Conservation (phyloP, 2,329 filamentous ascomycete species). For the Sarocladium kiliense region DNA sequence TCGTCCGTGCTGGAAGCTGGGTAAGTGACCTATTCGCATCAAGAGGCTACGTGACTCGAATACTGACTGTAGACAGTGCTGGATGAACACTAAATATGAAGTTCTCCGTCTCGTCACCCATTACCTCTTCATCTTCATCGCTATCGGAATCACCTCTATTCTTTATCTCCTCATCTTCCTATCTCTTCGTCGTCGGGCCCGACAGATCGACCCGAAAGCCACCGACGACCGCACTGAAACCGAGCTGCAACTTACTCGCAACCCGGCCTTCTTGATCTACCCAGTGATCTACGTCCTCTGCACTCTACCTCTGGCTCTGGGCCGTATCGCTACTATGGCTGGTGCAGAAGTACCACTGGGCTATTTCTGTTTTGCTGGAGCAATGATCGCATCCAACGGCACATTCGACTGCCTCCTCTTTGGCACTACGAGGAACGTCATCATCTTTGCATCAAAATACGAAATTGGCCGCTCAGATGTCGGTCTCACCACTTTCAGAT, state of each 20-base stretch:
- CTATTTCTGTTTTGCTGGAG: slow-evolving; percentile 55
- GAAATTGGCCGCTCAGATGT: slow-evolving; percentile 36
- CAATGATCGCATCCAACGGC: slow-evolving; percentile 52
- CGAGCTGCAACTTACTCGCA: slow-evolving; percentile 23
- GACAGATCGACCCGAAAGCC: background rate
- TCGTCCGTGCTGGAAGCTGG: slow-evolving; percentile 62
- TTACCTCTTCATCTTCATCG: slow-evolving; percentile 58
- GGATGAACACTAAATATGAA: slow-evolving; percentile 53
- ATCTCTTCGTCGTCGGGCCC: slow-evolving; percentile 26
- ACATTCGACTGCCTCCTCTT: slow-evolving; percentile 51
- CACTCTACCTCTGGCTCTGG: slow-evolving; percentile 60
- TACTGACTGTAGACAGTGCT: slow-evolving; percentile 41
- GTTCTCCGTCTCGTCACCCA: slow-evolving; percentile 54
- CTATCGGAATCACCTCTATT: slow-evolving; percentile 29
- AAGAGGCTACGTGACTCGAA: too few species aligned
- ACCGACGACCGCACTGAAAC: slow-evolving; percentile 12
- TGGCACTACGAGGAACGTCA: slow-evolving; percentile 45
- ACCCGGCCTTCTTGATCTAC: slow-evolving; percentile 59
- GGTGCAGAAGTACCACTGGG: slow-evolving; percentile 42
- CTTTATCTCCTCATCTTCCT: slow-evolving; percentile 37
- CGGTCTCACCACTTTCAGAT: slow-evolving; percentile 47
- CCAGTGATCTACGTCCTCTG: slow-evolving; percentile 66
- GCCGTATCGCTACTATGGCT: slow-evolving; percentile 59
- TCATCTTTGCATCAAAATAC: slow-evolving; percentile 39
- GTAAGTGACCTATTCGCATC: slow-evolving; percentile 30